Conservation (phyloP, 441 rosid species). For the Aquilaria agallochum region DNA sequence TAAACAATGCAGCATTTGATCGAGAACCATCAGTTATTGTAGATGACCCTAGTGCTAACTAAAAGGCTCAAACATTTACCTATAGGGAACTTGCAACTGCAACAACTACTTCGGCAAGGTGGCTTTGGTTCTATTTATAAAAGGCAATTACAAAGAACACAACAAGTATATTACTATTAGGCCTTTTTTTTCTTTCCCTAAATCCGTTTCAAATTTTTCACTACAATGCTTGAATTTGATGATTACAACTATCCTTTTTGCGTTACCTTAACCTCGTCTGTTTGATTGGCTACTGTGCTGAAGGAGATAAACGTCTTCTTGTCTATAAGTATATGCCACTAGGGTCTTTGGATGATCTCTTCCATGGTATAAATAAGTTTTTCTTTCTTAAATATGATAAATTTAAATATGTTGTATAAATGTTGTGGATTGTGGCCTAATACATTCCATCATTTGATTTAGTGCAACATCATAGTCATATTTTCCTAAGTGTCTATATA, state of each 20-base stretch:
- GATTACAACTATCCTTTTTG: slow-evolving; percentile 19
- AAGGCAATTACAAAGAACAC: slow-evolving; percentile 30
- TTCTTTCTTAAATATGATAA: not conserved
- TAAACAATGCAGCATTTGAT: not conserved
- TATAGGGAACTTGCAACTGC: slow-evolving; percentile 45
- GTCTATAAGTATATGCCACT: slow-evolving; percentile 51
- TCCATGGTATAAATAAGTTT: slow-evolving; percentile 30
- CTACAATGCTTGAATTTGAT: not conserved
- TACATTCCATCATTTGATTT: too few relatives aligned
- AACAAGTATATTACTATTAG: slow-evolving; percentile 26
- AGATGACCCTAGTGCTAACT: slow-evolving; percentile 2
- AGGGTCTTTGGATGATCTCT: slow-evolving; percentile 52
- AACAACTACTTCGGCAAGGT: slow-evolving; percentile 55
- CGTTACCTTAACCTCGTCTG: slow-evolving; percentile 48
- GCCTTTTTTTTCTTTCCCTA: slow-evolving; percentile 4
- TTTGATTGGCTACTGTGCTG: slow-evolving; percentile 55
- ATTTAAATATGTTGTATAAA: not conserved
- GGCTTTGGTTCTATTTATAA: slow-evolving; percentile 54
- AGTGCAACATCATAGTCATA: too few relatives aligned
- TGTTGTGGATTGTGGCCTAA: too few relatives aligned
- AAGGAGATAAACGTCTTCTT: slow-evolving; percentile 49
- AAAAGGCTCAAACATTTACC: slow-evolving; percentile 24
- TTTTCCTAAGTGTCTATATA: too few relatives aligned
- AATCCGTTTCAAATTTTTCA: not conserved
- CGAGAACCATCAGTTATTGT: slow-evolving; percentile 12